Conservation (phyloP, 148 eudicot genomes). For the Dianthus caryophyllus region DNA sequence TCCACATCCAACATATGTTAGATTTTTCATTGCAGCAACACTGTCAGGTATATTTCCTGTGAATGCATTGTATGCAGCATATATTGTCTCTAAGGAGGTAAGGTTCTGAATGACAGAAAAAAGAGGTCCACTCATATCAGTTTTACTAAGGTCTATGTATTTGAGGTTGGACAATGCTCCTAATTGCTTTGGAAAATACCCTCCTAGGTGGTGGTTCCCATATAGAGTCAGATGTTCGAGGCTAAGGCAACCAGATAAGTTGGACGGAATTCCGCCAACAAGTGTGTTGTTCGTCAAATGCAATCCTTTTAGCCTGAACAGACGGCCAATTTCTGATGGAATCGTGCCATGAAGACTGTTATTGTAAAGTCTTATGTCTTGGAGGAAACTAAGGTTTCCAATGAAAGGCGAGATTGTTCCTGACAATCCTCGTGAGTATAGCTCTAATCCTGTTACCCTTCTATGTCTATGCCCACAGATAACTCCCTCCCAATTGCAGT, state of each 20-base stretch:
- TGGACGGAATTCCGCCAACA: conserved; percentile 5
- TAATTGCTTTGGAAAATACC: conserved; percentile 33
- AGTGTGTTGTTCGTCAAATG: not conserved
- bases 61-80: conserved; percentile 13
- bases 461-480: conserved; percentile 20
- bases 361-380: too few relatives aligned
- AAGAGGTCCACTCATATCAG: conserved; percentile 29
- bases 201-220: conserved; percentile 24
- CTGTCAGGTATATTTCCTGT: conserved; percentile 29
- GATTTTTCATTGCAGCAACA: conserved; percentile 11
- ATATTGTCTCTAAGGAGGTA: conserved; percentile 17
- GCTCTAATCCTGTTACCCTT: conserved; percentile 23
- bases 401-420: conserved; percentile 32
- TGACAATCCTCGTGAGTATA: conserved; percentile 8
- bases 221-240: not conserved
- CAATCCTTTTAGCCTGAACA: too few relatives aligned
- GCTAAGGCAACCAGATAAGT: not conserved
- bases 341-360: conserved; percentile 17
- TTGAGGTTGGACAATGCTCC: conserved; percentile 24
- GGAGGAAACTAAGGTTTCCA: conserved; percentile 28
- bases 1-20: not conserved
- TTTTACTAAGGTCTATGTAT: not conserved
- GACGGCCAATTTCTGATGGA: too few relatives aligned
- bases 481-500: conserved; percentile 40
- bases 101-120: conserved; percentile 32